Conservation (phyloP, 106 monocot genomes). For the Agapanthus africanus region DNA sequence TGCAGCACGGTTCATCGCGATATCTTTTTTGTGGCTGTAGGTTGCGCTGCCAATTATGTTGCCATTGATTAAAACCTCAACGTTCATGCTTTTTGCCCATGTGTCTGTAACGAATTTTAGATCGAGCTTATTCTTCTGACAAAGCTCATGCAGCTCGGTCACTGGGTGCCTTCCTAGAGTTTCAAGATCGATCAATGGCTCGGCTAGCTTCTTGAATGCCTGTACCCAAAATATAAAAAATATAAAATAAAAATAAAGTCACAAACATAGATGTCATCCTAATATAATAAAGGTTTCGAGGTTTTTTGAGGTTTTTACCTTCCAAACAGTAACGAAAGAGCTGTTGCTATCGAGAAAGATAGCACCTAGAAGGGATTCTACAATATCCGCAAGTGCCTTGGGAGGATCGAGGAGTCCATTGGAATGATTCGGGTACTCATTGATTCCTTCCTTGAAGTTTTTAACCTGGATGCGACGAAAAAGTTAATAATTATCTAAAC, state of each 20-base stretch:
- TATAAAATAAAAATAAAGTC: no score
- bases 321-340: slow-evolving; percentile 26
- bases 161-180: slow-evolving; percentile 36
- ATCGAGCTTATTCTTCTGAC: slow-evolving; percentile 27
- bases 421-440: slow-evolving; percentile 39
- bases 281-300: not conserved
- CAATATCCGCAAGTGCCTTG: slow-evolving; percentile 38
- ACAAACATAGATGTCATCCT: not conserved
- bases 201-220: slow-evolving; percentile 34
- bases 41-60: slow-evolving; percentile 28
- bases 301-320: slow-evolving; percentile 9
- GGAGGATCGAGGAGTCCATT: slow-evolving; percentile 48
- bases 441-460: slow-evolving; percentile 22
- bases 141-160: slow-evolving; percentile 43
- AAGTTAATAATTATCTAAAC: no score
- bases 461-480: slow-evolving; percentile 30
- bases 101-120: slow-evolving; percentile 17
- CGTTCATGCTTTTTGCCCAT: slow-evolving; percentile 16
- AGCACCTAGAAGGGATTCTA: slow-evolving; percentile 48
- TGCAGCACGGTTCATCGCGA: slow-evolving; percentile 40
- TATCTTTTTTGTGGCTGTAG: slow-evolving; percentile 34
- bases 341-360: slow-evolving; percentile 36
- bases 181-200: slow-evolving; percentile 31
- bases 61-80: slow-evolving; percentile 36
- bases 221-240: slow-evolving; percentile 3